Conservation (phyloP, 164 flowering plant genomes). For the Annona cherimola region DNA sequence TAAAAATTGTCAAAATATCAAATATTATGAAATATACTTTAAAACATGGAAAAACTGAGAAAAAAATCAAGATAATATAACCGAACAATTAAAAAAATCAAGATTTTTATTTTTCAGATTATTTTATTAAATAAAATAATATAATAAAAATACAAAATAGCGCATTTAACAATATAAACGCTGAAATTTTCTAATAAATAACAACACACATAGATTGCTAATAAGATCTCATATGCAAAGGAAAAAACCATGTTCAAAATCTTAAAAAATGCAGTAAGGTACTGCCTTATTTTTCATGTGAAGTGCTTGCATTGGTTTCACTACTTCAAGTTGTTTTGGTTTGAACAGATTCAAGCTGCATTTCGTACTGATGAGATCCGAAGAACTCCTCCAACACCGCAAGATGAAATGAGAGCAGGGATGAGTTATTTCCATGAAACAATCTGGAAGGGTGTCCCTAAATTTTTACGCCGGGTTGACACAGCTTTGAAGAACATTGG, state of each 20-base stretch:
- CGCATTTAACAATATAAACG: too few relatives aligned
- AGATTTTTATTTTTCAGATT: too few relatives aligned
- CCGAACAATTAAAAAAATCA: too few relatives aligned
- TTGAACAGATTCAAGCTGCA: constrained; percentile 91
- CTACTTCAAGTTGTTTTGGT: not conserved
- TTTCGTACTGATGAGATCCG: constrained; percentile 97
- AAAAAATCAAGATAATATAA: too few relatives aligned
- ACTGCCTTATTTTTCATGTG: not conserved
- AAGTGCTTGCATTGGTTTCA: not conserved
- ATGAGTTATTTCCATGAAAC: constrained; percentile 99
- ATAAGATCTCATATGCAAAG: not conserved
- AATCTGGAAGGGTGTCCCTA: constrained; percentile 97
- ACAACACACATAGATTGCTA: too few relatives aligned
- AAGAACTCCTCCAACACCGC: constrained; percentile 94
- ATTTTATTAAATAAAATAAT: too few relatives aligned
- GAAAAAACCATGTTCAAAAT: not conserved
- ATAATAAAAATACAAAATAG: too few relatives aligned
- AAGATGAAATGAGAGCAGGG: constrained; percentile 99
- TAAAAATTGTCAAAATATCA: too few relatives aligned
- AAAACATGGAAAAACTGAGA: too few relatives aligned
- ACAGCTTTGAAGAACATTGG: constrained; percentile 97
- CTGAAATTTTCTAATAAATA: too few relatives aligned
- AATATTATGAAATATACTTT: too few relatives aligned
- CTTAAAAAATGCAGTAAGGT: not conserved
- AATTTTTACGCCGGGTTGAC: constrained; percentile 89